Conservation (phyloP, 139 green algal species). For the Tetradesmus lagerheimii region DNA sequence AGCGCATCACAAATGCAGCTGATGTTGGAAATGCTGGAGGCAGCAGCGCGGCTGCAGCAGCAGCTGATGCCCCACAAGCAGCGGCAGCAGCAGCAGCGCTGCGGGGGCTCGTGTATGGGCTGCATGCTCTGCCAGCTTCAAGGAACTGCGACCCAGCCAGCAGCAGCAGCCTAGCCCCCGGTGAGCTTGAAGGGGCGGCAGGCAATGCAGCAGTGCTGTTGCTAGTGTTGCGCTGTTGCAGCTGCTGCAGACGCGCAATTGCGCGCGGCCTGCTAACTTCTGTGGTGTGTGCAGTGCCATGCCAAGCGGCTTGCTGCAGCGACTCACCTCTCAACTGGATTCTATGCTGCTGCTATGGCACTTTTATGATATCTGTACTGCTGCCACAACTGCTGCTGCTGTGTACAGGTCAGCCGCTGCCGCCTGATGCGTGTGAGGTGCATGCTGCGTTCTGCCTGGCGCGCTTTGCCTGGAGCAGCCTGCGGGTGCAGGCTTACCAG, state of each 20-base stretch:
- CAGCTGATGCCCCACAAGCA: slow-evolving; percentile 15
- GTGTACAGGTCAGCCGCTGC: background rate
- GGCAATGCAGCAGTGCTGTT: too few species aligned
- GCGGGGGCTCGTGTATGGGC: background rate
- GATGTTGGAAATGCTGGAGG: background rate
- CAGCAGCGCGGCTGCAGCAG: background rate
- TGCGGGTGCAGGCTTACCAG: slow-evolving; percentile 53
- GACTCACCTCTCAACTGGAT: background rate
- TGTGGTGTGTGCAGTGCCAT: background rate
- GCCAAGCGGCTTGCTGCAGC: background rate
- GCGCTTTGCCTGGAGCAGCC: slow-evolving; percentile 39
- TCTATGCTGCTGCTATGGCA: background rate
- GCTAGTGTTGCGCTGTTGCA: background rate
- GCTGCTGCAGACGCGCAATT: too few species aligned
- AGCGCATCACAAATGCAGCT: slow-evolving; percentile 17
- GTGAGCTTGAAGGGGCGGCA: too few species aligned
- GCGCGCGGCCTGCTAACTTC: background rate
- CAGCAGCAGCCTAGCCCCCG: background rate
- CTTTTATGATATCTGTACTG: too few species aligned
- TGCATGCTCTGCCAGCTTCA: slow-evolving; percentile 1
- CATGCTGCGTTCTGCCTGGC: slow-evolving; percentile 6
- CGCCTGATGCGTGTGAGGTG: background rate
- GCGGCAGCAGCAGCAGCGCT: slow-evolving; percentile 26
- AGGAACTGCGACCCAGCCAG: slow-evolving; percentile 30
- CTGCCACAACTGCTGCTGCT: background rate